A percentile compares a stretch with the other conserved stretches of the same genome.
phyloP scores from a whole-genome alignment of 179 eudicot species.

The Gypsophila paniculata region DNA sequence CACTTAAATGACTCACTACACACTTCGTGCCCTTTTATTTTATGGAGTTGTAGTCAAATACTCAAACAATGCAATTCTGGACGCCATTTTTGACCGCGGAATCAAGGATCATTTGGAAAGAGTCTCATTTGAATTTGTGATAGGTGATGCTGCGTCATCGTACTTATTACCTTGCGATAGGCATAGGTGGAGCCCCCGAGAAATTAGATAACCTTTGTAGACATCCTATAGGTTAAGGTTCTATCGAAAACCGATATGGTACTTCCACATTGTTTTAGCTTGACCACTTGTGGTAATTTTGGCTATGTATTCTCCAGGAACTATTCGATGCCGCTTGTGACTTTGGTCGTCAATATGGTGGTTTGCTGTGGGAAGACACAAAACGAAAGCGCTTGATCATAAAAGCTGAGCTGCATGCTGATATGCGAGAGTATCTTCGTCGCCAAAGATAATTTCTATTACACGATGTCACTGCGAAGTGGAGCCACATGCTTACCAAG shows the following conservation, averaged over 20 bases:
- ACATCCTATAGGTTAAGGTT: neutral
- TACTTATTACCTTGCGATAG: neutral
- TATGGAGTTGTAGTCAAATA: neutral
- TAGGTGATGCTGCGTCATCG: neutral
- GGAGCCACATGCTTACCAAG: neutral
- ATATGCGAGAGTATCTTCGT: conserved; percentile 70
- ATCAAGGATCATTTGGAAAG: neutral
- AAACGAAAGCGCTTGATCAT: conserved; percentile 66
- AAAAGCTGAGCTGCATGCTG: conserved; percentile 55
- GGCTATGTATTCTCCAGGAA: conserved; percentile 41
- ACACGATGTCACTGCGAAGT: neutral
- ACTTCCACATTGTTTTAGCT: neutral
- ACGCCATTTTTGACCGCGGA: too few relatives aligned
- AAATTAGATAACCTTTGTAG: neutral
- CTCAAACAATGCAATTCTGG: neutral
- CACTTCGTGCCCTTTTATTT: neutral
- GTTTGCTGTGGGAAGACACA: conserved; percentile 71
- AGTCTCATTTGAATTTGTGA: neutral
- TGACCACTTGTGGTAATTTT: neutral
- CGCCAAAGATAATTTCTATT: conserved; percentile 30
- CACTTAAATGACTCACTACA: neutral
- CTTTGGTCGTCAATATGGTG: conserved; percentile 73
- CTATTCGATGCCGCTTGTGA: conserved; percentile 84
- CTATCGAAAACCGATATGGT: neutral
- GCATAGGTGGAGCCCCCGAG: neutral